phyloP scores from a whole-genome alignment of 2,329 filamentous ascomycete species.

The Sporothrix inflata region DNA sequence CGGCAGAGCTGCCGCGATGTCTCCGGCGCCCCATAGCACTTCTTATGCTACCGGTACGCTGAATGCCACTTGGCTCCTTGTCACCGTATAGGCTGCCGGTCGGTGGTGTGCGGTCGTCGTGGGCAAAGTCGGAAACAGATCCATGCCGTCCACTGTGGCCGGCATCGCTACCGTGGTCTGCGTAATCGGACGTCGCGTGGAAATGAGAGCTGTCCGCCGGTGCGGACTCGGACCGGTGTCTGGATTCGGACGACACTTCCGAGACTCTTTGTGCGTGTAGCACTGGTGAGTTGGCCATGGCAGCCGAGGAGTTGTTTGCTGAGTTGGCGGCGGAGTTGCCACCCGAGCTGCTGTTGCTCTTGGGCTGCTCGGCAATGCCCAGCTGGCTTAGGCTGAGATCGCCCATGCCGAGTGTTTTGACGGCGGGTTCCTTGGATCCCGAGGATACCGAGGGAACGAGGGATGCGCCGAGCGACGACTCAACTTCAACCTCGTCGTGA shows the following conservation, averaged over 20 bases:
- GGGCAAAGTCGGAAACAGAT: conserved; percentile 54
- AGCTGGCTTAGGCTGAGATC: conserved; percentile 88
- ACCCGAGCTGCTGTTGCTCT: neutral
- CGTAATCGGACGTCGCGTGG: conserved; percentile 9
- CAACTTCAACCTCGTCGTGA: conserved; percentile 47
- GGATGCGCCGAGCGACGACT: conserved; percentile 41
- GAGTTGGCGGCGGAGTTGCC: neutral
- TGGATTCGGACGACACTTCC: conserved; percentile 49
- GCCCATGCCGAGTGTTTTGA: conserved; percentile 86
- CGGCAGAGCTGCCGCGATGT: conserved; percentile 81
- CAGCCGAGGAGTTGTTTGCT: conserved; percentile 33
- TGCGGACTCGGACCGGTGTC: conserved; percentile 62
- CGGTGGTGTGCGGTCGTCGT: conserved; percentile 67
- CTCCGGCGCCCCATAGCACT: conserved; percentile 64
- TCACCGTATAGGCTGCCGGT: conserved; percentile 67
- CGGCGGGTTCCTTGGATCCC: conserved; percentile 69
- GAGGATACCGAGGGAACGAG: conserved; percentile 45
- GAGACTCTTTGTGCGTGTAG: conserved; percentile 48
- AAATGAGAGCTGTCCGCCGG: conserved; percentile 48
- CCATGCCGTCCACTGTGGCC: conserved; percentile 43
- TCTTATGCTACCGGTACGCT: conserved; percentile 68
- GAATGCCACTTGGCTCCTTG: conserved; percentile 51
- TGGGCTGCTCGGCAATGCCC: conserved; percentile 65
- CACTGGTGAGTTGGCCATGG: conserved; percentile 40
- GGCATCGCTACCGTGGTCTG: conserved; percentile 27